Evolutionary conservation across 164 flowering plant genomes (phyloP), one percentile per base, ranked within the genome.

Genomic region (Chloranthus sessilifolius): DNA sequence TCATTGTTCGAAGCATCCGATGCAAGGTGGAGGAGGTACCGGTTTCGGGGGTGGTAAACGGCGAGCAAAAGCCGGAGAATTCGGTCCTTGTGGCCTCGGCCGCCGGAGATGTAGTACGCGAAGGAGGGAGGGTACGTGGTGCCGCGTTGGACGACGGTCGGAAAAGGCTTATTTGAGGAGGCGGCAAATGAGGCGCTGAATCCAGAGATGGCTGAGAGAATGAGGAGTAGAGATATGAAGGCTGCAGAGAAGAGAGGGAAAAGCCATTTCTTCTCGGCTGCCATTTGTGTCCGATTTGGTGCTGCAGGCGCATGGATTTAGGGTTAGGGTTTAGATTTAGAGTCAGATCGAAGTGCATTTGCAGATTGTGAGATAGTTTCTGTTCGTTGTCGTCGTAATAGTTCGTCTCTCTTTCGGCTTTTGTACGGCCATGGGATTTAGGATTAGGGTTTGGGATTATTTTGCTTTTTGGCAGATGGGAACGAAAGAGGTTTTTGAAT

Each of bases 21-120:
- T 8, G 61, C 68, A 4, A 92, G 79, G 62, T 88, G 97, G 63
- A 92, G 61, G 22, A 92, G 63, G 43, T 92, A 92, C 38, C 83
- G 77, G 47, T 92, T 92, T 39, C 97, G 57, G 1, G 97, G 99
- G 39, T 89, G 97, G 60, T 92, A 92, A 2, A 89, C 85, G 0
- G 99, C 85, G 0, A 86, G 78, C 53, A 92, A 41, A 4, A 92
- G 64, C 27, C 96, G 68, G 20, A 80, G 43, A 52, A 92, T 68
- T 66, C 71, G 72, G 35, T 77, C 87, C 43, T 51, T 66, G 34
- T 92, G 77, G 5, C 89, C 97, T 0, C 66, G 45, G 3, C 80
- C 76, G 16, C 99, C 99, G 27, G 60, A 77, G 45, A 92, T 86
- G 71, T 76, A 92, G 60, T 92, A 92, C 0, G 89, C 97, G 33